Percentiles rank a stretch among this genome's conserved stretches.
These are phyloP conservation scores for Skeletonema tropicum DNA, from an alignment of 108 stramenopile species.

Conservation along the genomic window DNA sequence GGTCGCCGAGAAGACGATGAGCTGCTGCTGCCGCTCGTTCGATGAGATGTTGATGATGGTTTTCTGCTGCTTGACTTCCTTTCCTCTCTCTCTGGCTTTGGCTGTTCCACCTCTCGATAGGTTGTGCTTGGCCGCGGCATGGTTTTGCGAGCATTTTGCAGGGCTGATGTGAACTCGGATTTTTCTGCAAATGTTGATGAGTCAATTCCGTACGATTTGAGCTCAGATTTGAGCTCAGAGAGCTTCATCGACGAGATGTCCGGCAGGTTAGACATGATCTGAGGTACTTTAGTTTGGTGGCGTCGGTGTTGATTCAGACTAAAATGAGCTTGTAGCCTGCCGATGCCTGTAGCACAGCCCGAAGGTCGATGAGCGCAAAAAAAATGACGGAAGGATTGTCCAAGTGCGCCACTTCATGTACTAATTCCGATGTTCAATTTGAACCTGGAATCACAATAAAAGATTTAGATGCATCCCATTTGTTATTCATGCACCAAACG, in stretches of 20 bases:
- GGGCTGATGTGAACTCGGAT: slow-evolving; percentile 31
- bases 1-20: not conserved
- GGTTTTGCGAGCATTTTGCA: slow-evolving; percentile 32
- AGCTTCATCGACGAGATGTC: slow-evolving; percentile 47
- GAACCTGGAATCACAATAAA: no score
- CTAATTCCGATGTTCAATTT: no score
- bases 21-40: not conserved
- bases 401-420: no score
- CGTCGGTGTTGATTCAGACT: no score
- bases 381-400: no score
- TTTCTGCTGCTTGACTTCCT: slow-evolving; percentile 1
- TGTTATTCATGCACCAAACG: slow-evolving; percentile 63
- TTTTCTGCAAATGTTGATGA: slow-evolving; percentile 43
- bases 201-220: slow-evolving; percentile 45
- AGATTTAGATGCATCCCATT: no score
- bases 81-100: slow-evolving; percentile 4
- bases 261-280: slow-evolving; percentile 22
- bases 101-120: slow-evolving; percentile 24
- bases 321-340: no score
- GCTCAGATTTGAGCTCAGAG: slow-evolving; percentile 43
- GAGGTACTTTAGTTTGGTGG: not conserved
- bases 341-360: no score
- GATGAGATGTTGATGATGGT: not conserved
- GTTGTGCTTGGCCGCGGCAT: slow-evolving; percentile 41
- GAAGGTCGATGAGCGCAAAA: no score